Evolutionary conservation across 2,329 filamentous ascomycete species (phyloP), one percentile per base, ranked within the genome.

Genomic region (Penicillium sp.): DNA sequence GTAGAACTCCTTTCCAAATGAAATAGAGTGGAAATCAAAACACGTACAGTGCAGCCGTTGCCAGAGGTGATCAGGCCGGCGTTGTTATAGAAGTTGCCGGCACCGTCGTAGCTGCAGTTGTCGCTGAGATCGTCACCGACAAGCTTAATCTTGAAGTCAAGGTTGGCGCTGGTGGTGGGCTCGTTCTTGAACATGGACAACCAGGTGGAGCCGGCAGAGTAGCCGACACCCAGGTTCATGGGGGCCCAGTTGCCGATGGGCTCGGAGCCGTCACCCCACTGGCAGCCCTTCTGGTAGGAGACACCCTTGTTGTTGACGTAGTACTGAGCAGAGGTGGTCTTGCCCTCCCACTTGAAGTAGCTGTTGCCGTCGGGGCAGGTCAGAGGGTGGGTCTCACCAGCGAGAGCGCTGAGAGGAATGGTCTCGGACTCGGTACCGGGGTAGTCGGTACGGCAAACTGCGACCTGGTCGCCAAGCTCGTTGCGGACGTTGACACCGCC

Each of bases 371-470:
- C 79, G 49, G 94, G 90, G 81, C 91, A 94, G 73, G 90, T 91
- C 65, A 99, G 79, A 37, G 82, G 77, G 60, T 86, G 79, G 27
- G 78, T 83, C 50, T 78, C 70, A 59, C 90, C 90, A 54, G 89
- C 78, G 5, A 76, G 65, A 44, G 89, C 82, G 58, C 86, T 78
- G 49, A 93, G 79, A 47, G 94, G 91, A 59, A 98, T 84, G 55
- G 90, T 91, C 87, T 96, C 94, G 69, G 83, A 83, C 81, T 99
- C 95, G 59, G 87, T 92, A 72, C 92, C 94, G 62, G 95, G 95
- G 79, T 99, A 99, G 76, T 97, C 92, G 65, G 95, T 98, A 76
- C 92, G 92, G 86, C 95, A 99, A 67, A 96, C 85, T 46, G 89
- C 84, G 31, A 91, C 89, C 44, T 84, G 78, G 39, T 85, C 73